Evolutionary conservation across 1,284 basidiomycete species (phyloP), one percentile per base, ranked within the genome.

Genomic region (Pascua sp.): DNA sequence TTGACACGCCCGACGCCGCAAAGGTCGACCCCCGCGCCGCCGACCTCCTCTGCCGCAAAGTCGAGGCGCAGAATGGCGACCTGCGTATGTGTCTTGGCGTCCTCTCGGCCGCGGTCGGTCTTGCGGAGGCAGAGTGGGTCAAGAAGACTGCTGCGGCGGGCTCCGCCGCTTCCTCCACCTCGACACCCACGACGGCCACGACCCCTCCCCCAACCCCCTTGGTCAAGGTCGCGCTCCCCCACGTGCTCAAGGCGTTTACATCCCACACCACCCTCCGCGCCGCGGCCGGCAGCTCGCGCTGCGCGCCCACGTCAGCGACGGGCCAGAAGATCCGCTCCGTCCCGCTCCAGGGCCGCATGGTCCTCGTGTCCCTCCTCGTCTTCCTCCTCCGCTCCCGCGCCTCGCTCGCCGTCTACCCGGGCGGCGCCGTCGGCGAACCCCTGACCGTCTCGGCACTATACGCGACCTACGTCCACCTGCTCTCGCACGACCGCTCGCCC

Each of bases 51-150:
- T 67, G 68, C 36, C 65, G 73, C 24, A 78, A 78, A 55, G 76
- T 78, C 40, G 74, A 77, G 59, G 76, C 76, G 11, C 72, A 76
- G 62, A 77, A 77, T 56, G 77, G 77, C n/a, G 77, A 79, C 64
- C 56, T 79, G 32, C 56, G 77, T 51, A 76, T 75, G 72, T 78
- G 75, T 56, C 66, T 79, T 8, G 70, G 72, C n/a, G 70, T 74
- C 24, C 66, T 77, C n/a, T 59, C 67, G 12, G 68, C 71, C 7
- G 74, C 75, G 4, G 67, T 77, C 48, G 60, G 65, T 38, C 63
- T 76, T 10, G 72, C 75, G 15, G 77, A 79, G 61, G 61, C 64
- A 4, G 77, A 78, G 53, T 76, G 72, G 73, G 60, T 61, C 42
- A 77, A 72, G 62, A 78, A 75, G 57, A 32, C 24, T 32, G 24